These are phyloP conservation scores for Stipa capillata DNA, from an alignment of 176 grass and related monocot species.

Conservation along the genomic window DNA sequence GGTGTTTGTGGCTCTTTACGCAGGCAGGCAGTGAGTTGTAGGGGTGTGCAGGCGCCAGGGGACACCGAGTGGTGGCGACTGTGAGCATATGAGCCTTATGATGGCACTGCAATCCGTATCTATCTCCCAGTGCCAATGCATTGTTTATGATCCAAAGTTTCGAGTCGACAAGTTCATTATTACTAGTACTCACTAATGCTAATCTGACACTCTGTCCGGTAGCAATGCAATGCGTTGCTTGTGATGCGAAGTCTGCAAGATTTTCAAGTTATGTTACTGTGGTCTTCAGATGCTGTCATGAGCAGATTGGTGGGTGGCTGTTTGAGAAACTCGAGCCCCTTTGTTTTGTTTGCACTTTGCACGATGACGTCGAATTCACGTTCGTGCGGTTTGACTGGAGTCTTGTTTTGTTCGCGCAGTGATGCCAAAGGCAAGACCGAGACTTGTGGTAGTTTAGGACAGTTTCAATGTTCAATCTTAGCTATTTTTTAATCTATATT, in stretches of 20 bases:
- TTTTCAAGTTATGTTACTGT: neutral
- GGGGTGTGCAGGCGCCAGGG: constrained; percentile 12
- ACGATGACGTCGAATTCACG: too few relatives aligned
- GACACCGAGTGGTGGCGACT: constrained; percentile 1
- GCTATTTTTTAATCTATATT: too few relatives aligned
- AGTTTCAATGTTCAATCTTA: too few relatives aligned
- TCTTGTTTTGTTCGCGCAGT: too few relatives aligned
- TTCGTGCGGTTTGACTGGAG: too few relatives aligned
- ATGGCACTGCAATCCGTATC: neutral
- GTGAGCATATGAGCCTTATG: neutral
- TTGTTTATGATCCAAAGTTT: neutral
- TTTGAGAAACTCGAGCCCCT: neutral
- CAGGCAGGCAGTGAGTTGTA: neutral
- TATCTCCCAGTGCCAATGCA: neutral
- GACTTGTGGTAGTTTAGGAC: too few relatives aligned
- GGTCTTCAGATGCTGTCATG: neutral
- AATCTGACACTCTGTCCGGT: neutral
- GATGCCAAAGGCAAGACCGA: neutral
- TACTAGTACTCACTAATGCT: too few relatives aligned
- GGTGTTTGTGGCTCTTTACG: neutral
- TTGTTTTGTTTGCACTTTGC: too few relatives aligned
- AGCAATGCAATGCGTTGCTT: too few relatives aligned
- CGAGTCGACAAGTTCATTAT: too few relatives aligned
- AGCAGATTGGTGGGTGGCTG: neutral
- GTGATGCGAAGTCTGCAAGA: neutral